These are phyloP conservation scores for Lasiosphaeriaceae sp. DNA, from an alignment of 495 filamentous ascomycete genomes.

Conservation along the genomic window DNA sequence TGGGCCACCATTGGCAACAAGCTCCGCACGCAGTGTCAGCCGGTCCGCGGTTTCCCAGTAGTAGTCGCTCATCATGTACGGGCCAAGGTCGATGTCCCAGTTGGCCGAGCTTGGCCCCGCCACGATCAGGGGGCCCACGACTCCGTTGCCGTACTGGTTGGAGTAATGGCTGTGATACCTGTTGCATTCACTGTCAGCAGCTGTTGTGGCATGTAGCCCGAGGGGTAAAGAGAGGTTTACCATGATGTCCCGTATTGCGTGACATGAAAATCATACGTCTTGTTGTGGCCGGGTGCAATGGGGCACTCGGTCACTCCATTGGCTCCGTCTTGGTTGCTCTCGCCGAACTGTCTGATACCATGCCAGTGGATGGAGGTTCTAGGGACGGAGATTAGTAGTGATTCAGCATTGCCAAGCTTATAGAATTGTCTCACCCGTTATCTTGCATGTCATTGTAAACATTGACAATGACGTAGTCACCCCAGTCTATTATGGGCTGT, in stretches of 20 bases:
- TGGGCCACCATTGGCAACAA: constrained; percentile 19
- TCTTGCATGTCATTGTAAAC: constrained; percentile 51
- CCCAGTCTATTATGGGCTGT: constrained; percentile 48
- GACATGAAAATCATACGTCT: constrained; percentile 26
- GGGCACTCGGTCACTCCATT: constrained; percentile 48
- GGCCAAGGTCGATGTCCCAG: constrained; percentile 50
- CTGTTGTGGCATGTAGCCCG: too few relatives aligned
- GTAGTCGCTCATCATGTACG: constrained; percentile 49
- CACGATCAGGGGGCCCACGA: constrained; percentile 47
- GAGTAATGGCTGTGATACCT: constrained; percentile 55
- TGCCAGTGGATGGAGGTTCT: constrained; percentile 52
- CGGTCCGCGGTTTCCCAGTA: constrained; percentile 30
- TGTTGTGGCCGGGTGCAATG: constrained; percentile 37
- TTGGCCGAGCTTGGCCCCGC: constrained; percentile 45
- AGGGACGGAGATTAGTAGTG: background rate
- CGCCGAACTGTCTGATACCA: constrained; percentile 39
- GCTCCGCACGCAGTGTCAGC: constrained; percentile 18
- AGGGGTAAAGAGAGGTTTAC: constrained; percentile 32
- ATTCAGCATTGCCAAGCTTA: too few relatives aligned
- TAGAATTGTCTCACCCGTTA: constrained; percentile 39
- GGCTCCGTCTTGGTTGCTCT: constrained; percentile 36
- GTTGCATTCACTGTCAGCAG: background rate
- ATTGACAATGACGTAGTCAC: constrained; percentile 53
- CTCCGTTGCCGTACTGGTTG: constrained; percentile 50
- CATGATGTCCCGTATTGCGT: constrained; percentile 55